Percentiles rank a stretch among this genome's conserved stretches.
phyloP scores from a whole-genome alignment of 305 asterid genomes.

The Fraxinus nigra region DNA sequence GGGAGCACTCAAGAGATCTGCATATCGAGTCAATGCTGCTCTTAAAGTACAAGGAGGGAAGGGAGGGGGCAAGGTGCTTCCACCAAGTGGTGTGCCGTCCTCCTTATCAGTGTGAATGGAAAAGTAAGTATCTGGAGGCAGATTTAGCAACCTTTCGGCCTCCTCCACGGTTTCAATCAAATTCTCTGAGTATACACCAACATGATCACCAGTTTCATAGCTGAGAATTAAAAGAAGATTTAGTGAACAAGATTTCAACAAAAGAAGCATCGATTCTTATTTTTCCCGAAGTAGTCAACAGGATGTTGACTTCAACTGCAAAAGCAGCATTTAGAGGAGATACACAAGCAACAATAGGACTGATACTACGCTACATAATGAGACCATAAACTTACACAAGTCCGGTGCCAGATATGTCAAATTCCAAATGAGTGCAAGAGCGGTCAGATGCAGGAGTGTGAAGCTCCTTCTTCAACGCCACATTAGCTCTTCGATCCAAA shows the following conservation, averaged over 20 bases:
- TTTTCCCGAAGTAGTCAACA: constrained; percentile 16
- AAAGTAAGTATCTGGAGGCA: constrained; percentile 70
- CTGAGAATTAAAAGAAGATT: constrained; percentile 35
- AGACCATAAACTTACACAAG: constrained; percentile 50
- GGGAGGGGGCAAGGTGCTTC: constrained; percentile 73
- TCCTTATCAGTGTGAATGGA: constrained; percentile 73
- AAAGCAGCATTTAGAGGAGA: constrained; percentile 1
- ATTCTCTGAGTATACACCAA: constrained; percentile 90
- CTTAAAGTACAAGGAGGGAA: constrained; percentile 91
- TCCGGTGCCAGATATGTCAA: constrained; percentile 90
- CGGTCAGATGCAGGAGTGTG: constrained; percentile 93
- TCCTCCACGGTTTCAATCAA: constrained; percentile 67
- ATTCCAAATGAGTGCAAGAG: constrained; percentile 90
- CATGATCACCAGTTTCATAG: constrained; percentile 96
- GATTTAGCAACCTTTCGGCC: constrained; percentile 68
- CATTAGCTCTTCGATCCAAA: constrained; percentile 52
- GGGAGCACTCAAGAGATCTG: constrained; percentile 87
- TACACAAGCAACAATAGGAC: not conserved
- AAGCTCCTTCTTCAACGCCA: constrained; percentile 84
- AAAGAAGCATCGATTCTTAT: not conserved
- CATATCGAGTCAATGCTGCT: constrained; percentile 74
- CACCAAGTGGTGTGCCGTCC: constrained; percentile 75
- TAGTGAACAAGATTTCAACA: not conserved
- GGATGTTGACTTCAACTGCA: not conserved
- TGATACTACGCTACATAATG: not conserved